Base-by-base conservation (phyloP, 768 basidiomycete genomes). In the Pholiota molesta region DNA sequence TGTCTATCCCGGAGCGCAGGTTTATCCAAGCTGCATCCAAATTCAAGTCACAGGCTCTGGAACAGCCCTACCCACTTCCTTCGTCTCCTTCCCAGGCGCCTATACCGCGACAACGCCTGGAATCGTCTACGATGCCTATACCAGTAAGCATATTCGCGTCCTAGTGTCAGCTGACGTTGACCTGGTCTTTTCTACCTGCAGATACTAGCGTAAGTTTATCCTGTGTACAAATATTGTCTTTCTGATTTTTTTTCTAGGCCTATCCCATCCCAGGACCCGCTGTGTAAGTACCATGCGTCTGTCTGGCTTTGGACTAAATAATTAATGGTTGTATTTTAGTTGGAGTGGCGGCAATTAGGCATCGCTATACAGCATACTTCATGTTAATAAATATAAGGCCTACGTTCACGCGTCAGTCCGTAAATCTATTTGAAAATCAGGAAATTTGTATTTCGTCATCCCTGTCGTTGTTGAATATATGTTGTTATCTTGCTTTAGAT, bases 61-160 rank as follows among this genome's bases (percentile, higher is more conserved):
- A 23, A 79, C 74, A 3, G 74, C 78, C 1, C 65, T 79, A 11
- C 80, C 81, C 1, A 78, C 78, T 1, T 76, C 76, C 0, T 78
- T 83, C 31, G 81, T 83, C 17, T 77, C 82, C 3, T 83, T 83
- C 78, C 82, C 82, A 29, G 79, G 81, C 29, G 77, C 79, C 10
- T 81, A 81, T 63, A 77, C 72, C 1, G 65, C 71, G 0, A 69
- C n/a, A 31, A 78, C 75, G 40, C 76, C 73, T 37, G 77, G 71
- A 28, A 79, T 79, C 51, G 71, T 73, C 0, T 79, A 65, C 51
- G 78, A 79, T 66, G 74, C 70, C 26, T 79, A 79, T 62, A 70
- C 68, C 28, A 69, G 73, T 73, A 64, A 67, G 68, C 66, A 19
- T 51, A 54, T 14, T 19, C 14, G 14, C 9, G 8, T 9, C 5